A percentile compares a stretch with the other conserved stretches of the same genome.
Evolutionary conservation across 139 green algal species (phyloP).

Genomic region (Auxenochlorella pyrenoidosa): DNA sequence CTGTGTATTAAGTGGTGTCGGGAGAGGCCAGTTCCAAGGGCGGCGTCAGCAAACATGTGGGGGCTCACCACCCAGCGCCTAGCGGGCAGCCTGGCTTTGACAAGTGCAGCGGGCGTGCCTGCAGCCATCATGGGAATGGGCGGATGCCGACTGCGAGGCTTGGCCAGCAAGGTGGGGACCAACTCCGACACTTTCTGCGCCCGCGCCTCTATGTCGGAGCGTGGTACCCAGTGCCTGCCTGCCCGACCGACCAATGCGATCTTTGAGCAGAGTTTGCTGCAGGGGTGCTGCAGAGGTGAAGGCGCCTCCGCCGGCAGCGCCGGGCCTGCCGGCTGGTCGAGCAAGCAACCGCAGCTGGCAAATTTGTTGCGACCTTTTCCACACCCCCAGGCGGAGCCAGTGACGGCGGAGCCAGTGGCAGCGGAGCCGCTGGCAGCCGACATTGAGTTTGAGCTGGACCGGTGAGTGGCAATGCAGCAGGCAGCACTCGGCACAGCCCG

Average conservation of each 20-base stretch:
- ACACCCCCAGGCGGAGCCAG: no score
- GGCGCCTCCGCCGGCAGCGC: no score
- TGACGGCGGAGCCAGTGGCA: background rate
- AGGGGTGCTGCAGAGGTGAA: no score
- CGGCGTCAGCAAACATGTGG: background rate
- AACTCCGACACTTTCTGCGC: background rate
- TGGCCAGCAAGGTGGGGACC: background rate
- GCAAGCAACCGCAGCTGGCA: no score
- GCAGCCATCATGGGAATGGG: background rate
- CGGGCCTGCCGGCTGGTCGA: background rate
- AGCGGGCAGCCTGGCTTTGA: background rate
- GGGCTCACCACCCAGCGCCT: background rate
- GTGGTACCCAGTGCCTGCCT: no score
- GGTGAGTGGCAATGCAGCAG: background rate
- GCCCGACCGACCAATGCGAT: background rate
- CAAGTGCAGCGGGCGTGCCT: background rate
- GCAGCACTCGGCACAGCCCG: no score
- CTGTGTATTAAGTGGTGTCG: background rate
- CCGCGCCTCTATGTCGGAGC: background rate
- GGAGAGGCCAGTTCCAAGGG: background rate
- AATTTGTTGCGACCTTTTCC: no score
- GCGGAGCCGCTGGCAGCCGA: background rate
- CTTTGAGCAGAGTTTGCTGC: background rate
- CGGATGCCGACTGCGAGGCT: background rate
- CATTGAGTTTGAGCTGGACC: conserved; percentile 7